These are phyloP conservation scores for Fusarium goolgardi DNA, from an alignment of 2,329 filamentous ascomycete genomes.

Conservation along the genomic window DNA sequence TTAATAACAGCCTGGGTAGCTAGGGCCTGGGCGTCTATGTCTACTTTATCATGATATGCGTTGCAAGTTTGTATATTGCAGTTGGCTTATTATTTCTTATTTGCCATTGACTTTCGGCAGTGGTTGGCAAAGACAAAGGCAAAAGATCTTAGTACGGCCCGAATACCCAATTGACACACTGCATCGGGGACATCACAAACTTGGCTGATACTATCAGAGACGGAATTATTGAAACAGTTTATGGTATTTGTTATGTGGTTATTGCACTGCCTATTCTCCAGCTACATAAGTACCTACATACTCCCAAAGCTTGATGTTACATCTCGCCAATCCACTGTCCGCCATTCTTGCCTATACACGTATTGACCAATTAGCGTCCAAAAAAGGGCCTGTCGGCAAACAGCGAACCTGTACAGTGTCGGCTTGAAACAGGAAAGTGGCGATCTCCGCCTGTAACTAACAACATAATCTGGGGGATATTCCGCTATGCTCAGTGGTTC, in stretches of 20 bases:
- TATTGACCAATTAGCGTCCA: conserved; percentile 19
- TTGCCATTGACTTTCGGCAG: neutral
- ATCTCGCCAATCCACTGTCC: neutral
- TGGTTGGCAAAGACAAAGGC: neutral
- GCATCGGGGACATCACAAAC: neutral
- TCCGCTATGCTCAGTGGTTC: conserved; percentile 23
- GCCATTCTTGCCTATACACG: neutral
- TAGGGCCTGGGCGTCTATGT: neutral
- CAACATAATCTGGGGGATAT: conserved; percentile 25
- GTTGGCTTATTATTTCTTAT: neutral
- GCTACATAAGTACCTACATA: neutral
- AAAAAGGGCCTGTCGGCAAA: conserved; percentile 25
- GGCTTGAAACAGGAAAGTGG: conserved; percentile 46
- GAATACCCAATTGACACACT: neutral
- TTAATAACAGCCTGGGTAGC: neutral
- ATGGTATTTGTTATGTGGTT: neutral
- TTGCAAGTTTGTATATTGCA: neutral
- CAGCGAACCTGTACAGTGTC: conserved; percentile 20
- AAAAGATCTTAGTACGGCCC: neutral
- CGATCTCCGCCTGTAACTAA: conserved; percentile 49
- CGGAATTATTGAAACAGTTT: neutral
- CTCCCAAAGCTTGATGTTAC: neutral
- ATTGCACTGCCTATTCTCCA: neutral
- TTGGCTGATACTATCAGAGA: neutral
- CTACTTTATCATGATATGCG: neutral